Evolutionary conservation across 306 rosid species (phyloP), one percentile per base, ranked within the genome.

Genomic region (Dalbergia cultrata): DNA sequence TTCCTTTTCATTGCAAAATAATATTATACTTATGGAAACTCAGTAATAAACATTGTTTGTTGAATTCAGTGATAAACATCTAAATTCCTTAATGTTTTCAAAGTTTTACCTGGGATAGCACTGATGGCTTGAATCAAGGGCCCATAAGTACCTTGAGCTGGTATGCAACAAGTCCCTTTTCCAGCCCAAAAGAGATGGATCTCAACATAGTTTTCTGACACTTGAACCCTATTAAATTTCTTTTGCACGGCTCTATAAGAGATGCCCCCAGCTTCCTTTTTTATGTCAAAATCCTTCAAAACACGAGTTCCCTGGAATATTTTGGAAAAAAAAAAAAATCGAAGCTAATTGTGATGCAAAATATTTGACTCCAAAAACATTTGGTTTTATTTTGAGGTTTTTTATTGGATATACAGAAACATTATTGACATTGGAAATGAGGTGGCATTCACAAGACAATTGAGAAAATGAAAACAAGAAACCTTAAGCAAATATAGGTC

Each of bases 181-280:
- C 98, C 98, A 17, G 95, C 98, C 98, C 97, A 92, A 77, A 92
- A 86, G 45, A 94, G 92, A 86, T 94, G 98, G 70, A 94, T 80
- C 80, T 92, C 98, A 17, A 94, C 64, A 87, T 65, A 80, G 79
- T 88, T 94, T 83, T 89, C 86, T 39, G 90, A 75, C 39, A 93
- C 97, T 37, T 22, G 62, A 84, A 70, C 88, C 33, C 43, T 75
- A 26, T 26, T 26, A 74, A 77, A 89, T n/a, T 62, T 39, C 83
- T 0, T 84, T 63, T 11, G 37, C 14, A 89, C 85, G n/a, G 93
- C 87, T 67, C 34, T 81, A 31, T 43, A 69, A 35, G 90, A 85
- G 61, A 45, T 16, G 1, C 92, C 90, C 26, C 95, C 93, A 50
- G 97, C 94, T 81, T 84, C 90, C 82, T 18, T 90, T 70, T 88